Evolutionary conservation across 352 stramenopile species (phyloP).

Genomic region (Globisporangium nagaii): DNA sequence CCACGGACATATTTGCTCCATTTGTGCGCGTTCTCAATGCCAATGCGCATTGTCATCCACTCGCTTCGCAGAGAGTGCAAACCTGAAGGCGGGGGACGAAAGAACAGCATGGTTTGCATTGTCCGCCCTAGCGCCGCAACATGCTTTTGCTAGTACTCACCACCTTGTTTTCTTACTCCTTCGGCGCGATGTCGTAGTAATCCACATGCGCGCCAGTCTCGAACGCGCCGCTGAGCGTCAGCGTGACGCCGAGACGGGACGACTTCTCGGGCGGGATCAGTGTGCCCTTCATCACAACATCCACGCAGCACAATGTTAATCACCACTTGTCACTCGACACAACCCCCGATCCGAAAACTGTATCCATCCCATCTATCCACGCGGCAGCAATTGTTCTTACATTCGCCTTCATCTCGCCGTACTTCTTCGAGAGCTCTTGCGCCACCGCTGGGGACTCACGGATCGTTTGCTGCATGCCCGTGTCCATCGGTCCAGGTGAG

Average conservation of each 20-base stretch:
- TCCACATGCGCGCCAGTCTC: slow-evolving; percentile 69
- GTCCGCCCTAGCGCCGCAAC: no score
- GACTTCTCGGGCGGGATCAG: slow-evolving; percentile 52
- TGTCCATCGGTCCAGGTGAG: slow-evolving; percentile 84
- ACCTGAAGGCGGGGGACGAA: no score
- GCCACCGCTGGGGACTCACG: slow-evolving; percentile 43
- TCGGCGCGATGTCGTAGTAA: slow-evolving; percentile 48
- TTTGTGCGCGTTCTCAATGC: no score
- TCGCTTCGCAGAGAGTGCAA: no score
- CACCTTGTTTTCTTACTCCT: no score
- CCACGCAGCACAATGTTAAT: background rate
- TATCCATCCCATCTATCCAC: no score
- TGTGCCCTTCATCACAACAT: slow-evolving; percentile 17
- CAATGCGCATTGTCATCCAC: no score
- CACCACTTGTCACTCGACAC: background rate
- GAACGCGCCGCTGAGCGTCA: slow-evolving; percentile 46
- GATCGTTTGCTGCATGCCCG: slow-evolving; percentile 74
- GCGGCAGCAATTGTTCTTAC: slow-evolving; percentile 6
- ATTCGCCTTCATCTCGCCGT: slow-evolving; percentile 40
- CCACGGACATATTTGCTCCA: no score
- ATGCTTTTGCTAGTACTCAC: no score
- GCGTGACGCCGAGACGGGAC: slow-evolving; percentile 48
- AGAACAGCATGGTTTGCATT: no score
- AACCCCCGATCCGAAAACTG: no score
- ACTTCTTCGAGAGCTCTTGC: slow-evolving; percentile 33